Conservation (phyloP, 352 stramenopile genomes). For the Pythium aristosporum region DNA sequence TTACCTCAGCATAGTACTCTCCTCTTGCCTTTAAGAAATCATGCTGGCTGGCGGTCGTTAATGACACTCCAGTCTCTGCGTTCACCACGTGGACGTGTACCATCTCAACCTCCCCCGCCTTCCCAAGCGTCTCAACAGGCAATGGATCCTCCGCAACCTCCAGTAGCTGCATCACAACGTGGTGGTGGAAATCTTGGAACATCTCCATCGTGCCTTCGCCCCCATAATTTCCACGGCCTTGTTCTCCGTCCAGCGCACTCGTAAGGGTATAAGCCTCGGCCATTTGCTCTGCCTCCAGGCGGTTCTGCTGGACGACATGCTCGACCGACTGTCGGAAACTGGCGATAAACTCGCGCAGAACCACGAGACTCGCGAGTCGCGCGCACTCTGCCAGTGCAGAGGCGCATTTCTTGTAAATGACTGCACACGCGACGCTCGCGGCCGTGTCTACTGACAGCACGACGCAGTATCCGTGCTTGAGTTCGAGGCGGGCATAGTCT, state of each 20-base stretch:
- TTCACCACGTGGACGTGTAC: slow-evolving; percentile 2
- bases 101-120: not conserved
- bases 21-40: not conserved
- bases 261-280: slow-evolving; percentile 57
- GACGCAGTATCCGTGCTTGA: slow-evolving; percentile 38
- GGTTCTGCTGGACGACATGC: slow-evolving; percentile 29
- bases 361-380: slow-evolving; percentile 43
- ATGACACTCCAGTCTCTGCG: not conserved
- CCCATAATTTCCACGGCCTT: not conserved
- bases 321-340: slow-evolving; percentile 33
- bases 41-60: not conserved
- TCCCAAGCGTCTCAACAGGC: not conserved
- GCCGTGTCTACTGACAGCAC: slow-evolving; percentile 37
- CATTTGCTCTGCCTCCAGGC: slow-evolving; percentile 31
- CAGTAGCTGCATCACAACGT: slow-evolving; percentile 38
- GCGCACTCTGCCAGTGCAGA: not conserved
- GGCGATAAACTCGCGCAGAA: slow-evolving; percentile 42
- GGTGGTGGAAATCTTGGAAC: slow-evolving; percentile 45
- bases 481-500: slow-evolving; percentile 36
- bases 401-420: slow-evolving; percentile 33
- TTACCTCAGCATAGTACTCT: not conserved
- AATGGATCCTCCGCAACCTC: not conserved
- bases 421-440: slow-evolving; percentile 38
- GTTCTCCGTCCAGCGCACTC: slow-evolving; percentile 30
- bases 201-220: slow-evolving; percentile 29